Conservation (phyloP, 441 rosid species). For the Erodium moschatum region DNA sequence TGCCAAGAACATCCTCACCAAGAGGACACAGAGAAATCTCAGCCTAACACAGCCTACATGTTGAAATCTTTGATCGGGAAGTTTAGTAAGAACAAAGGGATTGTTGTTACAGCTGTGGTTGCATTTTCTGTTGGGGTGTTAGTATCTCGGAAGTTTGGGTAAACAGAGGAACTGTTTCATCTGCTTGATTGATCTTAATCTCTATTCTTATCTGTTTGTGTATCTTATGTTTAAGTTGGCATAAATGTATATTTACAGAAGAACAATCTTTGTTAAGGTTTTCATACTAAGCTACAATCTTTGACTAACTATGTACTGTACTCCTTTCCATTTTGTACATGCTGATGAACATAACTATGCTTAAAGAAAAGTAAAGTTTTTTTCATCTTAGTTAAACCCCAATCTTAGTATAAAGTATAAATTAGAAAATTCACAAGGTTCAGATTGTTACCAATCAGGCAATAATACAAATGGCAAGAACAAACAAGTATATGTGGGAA, state of each 20-base stretch:
- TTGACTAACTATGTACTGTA: not conserved
- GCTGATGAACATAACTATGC: not conserved
- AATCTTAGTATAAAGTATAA: not conserved
- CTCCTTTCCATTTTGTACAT: not conserved
- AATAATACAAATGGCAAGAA: not conserved
- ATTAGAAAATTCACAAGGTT: not conserved
- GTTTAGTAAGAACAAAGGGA: constrained; percentile 24
- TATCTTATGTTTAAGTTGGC: not conserved
- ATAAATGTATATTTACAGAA: not conserved
- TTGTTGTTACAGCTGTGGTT: constrained; percentile 26
- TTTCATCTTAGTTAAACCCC: not conserved
- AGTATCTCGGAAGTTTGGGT: constrained; percentile 21
- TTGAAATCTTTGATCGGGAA: constrained; percentile 13
- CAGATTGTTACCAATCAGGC: not conserved
- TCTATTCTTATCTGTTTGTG: not conserved
- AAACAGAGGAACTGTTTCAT: not conserved
- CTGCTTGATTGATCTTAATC: not conserved
- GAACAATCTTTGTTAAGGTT: not conserved
- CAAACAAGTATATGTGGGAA: not conserved
- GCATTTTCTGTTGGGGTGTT: constrained; percentile 39
- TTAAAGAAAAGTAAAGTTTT: not conserved
- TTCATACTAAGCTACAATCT: not conserved
- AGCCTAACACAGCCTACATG: constrained; percentile 3
- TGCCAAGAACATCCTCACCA: constrained; percentile 3
- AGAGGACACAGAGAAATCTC: constrained; percentile 20